Evolutionary conservation across 306 rosid species (phyloP).

Genomic region (Cucurbita ficifolia): DNA sequence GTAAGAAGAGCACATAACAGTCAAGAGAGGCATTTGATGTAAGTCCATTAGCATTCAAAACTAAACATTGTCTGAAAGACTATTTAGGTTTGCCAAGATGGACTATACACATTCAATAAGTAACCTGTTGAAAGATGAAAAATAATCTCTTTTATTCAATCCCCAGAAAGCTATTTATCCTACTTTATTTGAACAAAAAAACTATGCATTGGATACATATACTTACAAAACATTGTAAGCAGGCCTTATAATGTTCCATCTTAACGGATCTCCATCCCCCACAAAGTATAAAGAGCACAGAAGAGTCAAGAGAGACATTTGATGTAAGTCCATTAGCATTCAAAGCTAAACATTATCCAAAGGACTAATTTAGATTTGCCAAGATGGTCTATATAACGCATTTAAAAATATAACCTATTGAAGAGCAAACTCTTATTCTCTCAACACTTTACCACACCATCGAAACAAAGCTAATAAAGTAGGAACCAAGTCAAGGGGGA

Average conservation of each 20-base stretch:
- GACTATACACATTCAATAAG: constrained; percentile 1
- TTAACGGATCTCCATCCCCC: constrained; percentile 31
- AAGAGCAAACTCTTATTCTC: background rate
- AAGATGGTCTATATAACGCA: constrained; percentile 16
- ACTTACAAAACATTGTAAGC: no score
- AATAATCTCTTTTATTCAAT: no score
- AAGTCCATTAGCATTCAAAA: constrained; percentile 28
- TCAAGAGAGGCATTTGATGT: constrained; percentile 23
- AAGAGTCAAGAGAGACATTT: constrained; percentile 35
- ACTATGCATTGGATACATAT: no score
- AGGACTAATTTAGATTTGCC: constrained; percentile 21
- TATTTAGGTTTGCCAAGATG: constrained; percentile 29
- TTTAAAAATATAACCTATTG: background rate
- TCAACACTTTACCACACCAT: background rate
- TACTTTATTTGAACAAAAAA: no score
- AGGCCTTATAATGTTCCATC: constrained; percentile 17
- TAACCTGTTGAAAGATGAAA: background rate
- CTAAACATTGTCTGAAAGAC: constrained; percentile 8
- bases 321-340: constrained; percentile 25
- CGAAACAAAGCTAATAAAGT: background rate
- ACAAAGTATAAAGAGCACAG: constrained; percentile 17
- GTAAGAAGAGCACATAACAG: constrained; percentile 26
- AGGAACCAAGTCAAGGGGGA: background rate
- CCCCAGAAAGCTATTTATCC: no score
- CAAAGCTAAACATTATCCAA: constrained; percentile 10